Evolutionary conservation across 345 rosid genomes (phyloP).

Genomic region (Theobroma cacao): DNA sequence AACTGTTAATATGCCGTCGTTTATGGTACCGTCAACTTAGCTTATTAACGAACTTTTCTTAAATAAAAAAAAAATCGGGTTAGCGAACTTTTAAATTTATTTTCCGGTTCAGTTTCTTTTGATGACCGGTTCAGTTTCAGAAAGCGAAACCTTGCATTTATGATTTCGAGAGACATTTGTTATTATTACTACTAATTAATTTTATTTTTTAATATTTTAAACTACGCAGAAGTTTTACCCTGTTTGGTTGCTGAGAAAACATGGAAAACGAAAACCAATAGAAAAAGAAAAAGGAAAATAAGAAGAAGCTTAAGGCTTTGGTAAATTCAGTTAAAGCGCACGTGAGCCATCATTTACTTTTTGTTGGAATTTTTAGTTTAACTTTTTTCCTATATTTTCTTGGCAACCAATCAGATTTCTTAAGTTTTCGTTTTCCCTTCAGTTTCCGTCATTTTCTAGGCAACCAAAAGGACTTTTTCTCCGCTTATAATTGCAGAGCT

Average conservation of each 20-base stretch:
- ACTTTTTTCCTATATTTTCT: conserved; percentile 15
- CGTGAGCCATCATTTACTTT: too few species aligned
- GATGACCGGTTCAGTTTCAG: not conserved
- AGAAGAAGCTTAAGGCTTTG: not conserved
- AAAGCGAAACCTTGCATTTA: not conserved
- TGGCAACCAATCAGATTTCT: conserved; percentile 16
- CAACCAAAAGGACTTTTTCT: not conserved
- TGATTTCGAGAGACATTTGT: not conserved
- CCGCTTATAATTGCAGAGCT: not conserved
- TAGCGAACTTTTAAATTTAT: not conserved
- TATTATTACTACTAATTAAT: not conserved
- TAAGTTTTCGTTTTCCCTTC: not conserved
- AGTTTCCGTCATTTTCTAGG: not conserved
- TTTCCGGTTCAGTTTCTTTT: not conserved
- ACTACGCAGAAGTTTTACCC: not conserved
- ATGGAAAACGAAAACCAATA: not conserved
- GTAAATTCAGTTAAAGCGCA: not conserved
- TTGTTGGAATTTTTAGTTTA: not conserved
- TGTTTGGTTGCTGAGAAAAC: conserved; percentile 17
- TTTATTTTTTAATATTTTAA: not conserved
- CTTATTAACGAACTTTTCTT: not conserved
- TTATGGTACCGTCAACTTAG: not conserved
- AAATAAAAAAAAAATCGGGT: not conserved
- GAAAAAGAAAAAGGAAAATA: not conserved
- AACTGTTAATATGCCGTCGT: not conserved